Evolutionary conservation across 768 basidiomycete species (phyloP), one percentile per base, ranked within the genome.

Genomic region (Amanita molliuscula): DNA sequence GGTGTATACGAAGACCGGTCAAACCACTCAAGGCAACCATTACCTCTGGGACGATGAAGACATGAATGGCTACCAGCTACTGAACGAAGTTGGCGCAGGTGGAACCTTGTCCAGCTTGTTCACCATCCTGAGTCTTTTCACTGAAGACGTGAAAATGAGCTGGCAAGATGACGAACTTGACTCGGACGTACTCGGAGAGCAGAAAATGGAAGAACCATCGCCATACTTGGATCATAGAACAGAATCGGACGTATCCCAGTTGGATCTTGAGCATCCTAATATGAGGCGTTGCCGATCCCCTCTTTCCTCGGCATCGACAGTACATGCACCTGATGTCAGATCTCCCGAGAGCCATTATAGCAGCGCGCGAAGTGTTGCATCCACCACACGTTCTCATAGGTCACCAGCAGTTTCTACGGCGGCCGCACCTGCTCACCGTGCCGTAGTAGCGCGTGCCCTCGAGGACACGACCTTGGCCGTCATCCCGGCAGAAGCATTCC

Each of bases 391-490:
- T 11, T 54, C 54, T 25, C 55, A 60, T 28, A 59, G 61, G 1
- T 44, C 53, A 29, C 62, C 43, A 49, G 36, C 51, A 37, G 52
- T 54, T 33, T 42, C 53, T 13, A 42, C 48, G 28, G 56, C 58
- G n/a, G 62, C 66, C 6, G 59, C 66, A 13, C 68, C 72, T 41
- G 59, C 72, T 38, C 78, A 79, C 58, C 77, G 81, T 58, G 87
- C 87, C 4, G 81, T 87, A 4, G 81, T 98, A 18, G 94, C 93
- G n/a, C 76, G 95, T 33, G 96, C 96, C 6, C 84, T 85, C 4
- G 87, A 89, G 48, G 96, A 99, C 59, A 88, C 88, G 4, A 98
- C 96, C 1, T 70, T 99, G 16, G 96, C 95, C n/a, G 95, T 99
- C 8, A 98, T 99, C 49, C 96, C 96, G 21, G 95, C 96, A 2